Evolutionary conservation across 208 protist genomes (phyloP), one percentile per base, ranked within the genome.

Genomic region (Acanthamoeba castellanii): DNA sequence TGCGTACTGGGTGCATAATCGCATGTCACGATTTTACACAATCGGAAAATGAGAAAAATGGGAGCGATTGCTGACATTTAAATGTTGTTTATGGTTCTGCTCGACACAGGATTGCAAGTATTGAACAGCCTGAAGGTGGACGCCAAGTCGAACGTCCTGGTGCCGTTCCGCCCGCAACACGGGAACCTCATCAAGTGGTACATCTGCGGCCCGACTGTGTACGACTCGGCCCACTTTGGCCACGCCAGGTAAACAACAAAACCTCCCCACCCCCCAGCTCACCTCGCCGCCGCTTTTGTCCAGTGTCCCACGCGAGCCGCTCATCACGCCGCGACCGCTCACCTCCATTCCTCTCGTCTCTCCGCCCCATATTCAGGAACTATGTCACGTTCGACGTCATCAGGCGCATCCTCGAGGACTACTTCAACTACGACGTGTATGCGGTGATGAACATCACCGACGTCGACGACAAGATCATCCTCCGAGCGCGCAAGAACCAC

Each of bases 401-500:
- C 47, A 97, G 99, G 64, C 98, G 99, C 78, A 99, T 99, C 57
- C 97, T 99, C 97, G 97, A 98, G 92, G 97, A 99, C 85, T 99
- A 99, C 97, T 99, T 99, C 95, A 95, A 97, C 45, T 99, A 99
- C 95, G 95, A 98, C 20, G 97, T 99, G 3, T 42, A 97, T 9
- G 98, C 98, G 81, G 97, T 98, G 5, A 99, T 99, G 99, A 99
- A 99, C 96, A 99, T 99, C 84, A 99, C 99, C 25, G 99, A 99
- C 95, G 99, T 99, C 94, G 99, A 99, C 95, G 99, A 99, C 97
- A 99, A 99, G 95, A 99, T 99, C 90, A 99, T 99, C 91, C 98
- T 99, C 91, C 97, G 98, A n/a, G 98, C 98, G 3, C 96, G 98
- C 55, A 96, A 98, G 85, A 98, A 98, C 95, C 96, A 98, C 74